Percentiles rank a stretch among this genome's conserved stretches.
These are phyloP conservation scores for Beauveria asiatica DNA, from an alignment of 2,329 filamentous ascomycete genomes.

Conservation along the genomic window DNA sequence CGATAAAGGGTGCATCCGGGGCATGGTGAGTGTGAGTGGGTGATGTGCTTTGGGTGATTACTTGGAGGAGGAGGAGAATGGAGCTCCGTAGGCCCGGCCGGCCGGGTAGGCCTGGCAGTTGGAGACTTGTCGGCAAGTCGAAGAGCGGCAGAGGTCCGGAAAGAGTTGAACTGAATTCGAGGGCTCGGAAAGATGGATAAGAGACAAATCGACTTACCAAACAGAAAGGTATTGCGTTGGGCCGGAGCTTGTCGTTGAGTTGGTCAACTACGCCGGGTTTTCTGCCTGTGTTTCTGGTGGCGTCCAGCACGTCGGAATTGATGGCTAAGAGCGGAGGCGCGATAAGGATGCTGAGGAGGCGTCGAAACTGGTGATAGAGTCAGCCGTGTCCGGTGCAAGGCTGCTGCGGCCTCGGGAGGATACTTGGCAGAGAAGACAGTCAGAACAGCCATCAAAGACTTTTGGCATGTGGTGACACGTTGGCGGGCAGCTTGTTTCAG, in stretches of 20 bases:
- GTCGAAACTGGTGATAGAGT: not conserved
- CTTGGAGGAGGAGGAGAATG: not conserved
- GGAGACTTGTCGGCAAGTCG: not conserved
- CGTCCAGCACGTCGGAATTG: not conserved
- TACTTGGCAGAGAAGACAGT: not conserved
- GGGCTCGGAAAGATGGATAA: not conserved
- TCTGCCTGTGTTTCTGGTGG: not conserved
- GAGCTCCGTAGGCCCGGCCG: conserved; percentile 9
- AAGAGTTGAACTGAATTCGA: not conserved
- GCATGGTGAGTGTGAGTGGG: not conserved
- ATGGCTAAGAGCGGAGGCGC: not conserved
- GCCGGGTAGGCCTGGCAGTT: conserved; percentile 1
- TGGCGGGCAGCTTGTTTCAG: not conserved
- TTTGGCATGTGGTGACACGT: not conserved
- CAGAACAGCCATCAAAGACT: not conserved
- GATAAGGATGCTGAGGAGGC: not conserved
- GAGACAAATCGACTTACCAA: not conserved
- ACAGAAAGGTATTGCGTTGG: not conserved
- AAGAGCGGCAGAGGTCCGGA: not conserved
- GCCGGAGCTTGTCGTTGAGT: not conserved
- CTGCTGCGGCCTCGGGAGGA: not conserved
- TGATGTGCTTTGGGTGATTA: conserved; percentile 1
- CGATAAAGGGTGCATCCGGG: not conserved
- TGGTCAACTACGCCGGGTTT: not conserved
- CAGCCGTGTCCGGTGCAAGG: not conserved